Evolutionary conservation across 345 rosid genomes (phyloP).

Genomic region (Hirschfeldia incana): DNA sequence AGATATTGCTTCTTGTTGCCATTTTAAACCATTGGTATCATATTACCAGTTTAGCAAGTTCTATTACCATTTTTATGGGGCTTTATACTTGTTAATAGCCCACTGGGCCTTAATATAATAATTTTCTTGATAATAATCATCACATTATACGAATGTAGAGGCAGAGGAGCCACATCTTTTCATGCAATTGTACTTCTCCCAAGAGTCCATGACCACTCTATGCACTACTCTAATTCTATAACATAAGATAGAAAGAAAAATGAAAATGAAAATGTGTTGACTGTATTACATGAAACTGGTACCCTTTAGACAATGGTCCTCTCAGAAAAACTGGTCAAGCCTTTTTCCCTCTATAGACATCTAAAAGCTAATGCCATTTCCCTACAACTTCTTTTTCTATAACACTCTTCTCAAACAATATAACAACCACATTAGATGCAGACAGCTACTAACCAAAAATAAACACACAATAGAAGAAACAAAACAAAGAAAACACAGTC

Average conservation of each 20-base stretch:
- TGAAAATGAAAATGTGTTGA: neutral
- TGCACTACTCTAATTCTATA: constrained; percentile 21
- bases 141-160: constrained; percentile 5
- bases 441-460: constrained; percentile 15
- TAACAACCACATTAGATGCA: constrained; percentile 9
- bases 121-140: neutral
- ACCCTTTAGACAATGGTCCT: constrained; percentile 31
- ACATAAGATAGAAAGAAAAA: neutral
- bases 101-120: constrained; percentile 9
- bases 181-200: constrained; percentile 30
- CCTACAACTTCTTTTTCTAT: constrained; percentile 16
- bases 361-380: constrained; percentile 29
- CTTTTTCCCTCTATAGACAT: constrained; percentile 34
- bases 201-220: constrained; percentile 25
- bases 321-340: constrained; percentile 34
- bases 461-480: constrained; percentile 13
- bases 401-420: neutral
- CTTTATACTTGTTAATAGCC: neutral
- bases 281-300: neutral
- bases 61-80: neutral
- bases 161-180: constrained; percentile 29
- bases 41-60: neutral
- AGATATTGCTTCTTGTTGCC: too few species aligned
- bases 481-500: constrained; percentile 3
- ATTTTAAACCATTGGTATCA: neutral